These are phyloP conservation scores for Chalaropsis ovoidea DNA, from an alignment of 2,329 filamentous ascomycete species.

Conservation along the genomic window DNA sequence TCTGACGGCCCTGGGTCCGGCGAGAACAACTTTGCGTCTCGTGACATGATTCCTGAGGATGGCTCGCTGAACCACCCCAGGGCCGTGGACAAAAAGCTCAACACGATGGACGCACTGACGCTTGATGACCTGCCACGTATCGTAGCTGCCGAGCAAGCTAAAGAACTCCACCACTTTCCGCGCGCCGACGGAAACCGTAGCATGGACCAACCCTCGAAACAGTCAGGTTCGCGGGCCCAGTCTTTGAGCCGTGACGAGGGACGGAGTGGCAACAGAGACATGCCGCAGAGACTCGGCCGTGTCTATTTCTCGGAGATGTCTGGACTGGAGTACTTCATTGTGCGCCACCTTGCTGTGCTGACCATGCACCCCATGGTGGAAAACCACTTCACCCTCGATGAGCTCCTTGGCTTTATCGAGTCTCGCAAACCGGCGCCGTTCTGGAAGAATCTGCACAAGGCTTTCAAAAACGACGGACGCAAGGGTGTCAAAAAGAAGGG, in stretches of 20 bases:
- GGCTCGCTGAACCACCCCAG: constrained; percentile 57
- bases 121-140: constrained; percentile 94
- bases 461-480: constrained; percentile 75
- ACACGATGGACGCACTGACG: constrained; percentile 81
- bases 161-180: constrained; percentile 63
- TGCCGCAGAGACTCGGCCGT: constrained; percentile 50
- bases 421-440: constrained; percentile 80
- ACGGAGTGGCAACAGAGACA: constrained; percentile 42
- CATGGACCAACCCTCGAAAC: constrained; percentile 14
- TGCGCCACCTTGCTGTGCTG: constrained; percentile 85
- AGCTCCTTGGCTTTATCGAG: constrained; percentile 85
- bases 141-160: constrained; percentile 87
- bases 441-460: constrained; percentile 97
- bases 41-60: constrained; percentile 67
- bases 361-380: constrained; percentile 91
- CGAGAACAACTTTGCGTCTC: constrained; percentile 40
- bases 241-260: constrained; percentile 36
- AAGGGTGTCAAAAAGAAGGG: constrained; percentile 82
- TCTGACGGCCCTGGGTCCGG: constrained; percentile 66
- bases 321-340: constrained; percentile 92
- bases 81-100: constrained; percentile 72
- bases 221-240: constrained; percentile 16
- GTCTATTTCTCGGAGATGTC: constrained; percentile 95
- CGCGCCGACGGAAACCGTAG: constrained; percentile 50
- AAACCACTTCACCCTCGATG: constrained; percentile 83